A percentile compares a stretch with the other conserved stretches of the same genome.
These are phyloP conservation scores for Lipomyces spencermartinsiae DNA, from an alignment of 805 yeast species.

Conservation along the genomic window DNA sequence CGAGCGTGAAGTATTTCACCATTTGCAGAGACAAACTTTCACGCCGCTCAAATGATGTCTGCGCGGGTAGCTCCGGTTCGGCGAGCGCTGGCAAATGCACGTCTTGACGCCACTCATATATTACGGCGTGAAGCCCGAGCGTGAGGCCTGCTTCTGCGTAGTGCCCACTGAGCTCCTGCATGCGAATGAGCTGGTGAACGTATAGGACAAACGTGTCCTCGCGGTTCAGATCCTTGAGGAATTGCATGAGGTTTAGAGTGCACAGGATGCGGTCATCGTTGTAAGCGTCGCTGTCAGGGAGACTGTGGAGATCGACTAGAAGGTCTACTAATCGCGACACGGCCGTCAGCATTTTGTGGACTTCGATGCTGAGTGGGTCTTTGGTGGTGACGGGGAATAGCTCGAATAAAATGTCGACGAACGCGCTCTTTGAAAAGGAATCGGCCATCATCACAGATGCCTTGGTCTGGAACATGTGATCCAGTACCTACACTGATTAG, in stretches of 20 bases:
- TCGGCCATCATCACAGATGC: constrained; percentile 65
- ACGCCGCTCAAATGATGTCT: constrained; percentile 79
- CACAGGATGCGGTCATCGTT: constrained; percentile 87
- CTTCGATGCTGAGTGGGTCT: constrained; percentile 50
- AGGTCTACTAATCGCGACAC: constrained; percentile 63
- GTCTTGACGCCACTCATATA: constrained; percentile 68
- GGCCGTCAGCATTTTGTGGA: constrained; percentile 55
- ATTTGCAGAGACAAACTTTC: constrained; percentile 72
- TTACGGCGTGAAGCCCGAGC: constrained; percentile 75
- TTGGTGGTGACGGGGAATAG: constrained; percentile 69
- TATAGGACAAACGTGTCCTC: constrained; percentile 84
- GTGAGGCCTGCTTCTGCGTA: constrained; percentile 83
- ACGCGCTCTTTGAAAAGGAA: constrained; percentile 58
- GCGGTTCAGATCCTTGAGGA: constrained; percentile 74
- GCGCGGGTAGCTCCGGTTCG: constrained; percentile 78
- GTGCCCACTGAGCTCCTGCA: constrained; percentile 64
- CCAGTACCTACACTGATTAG: constrained; percentile 56
- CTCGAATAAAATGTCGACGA: constrained; percentile 57
- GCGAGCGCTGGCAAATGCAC: constrained; percentile 59
- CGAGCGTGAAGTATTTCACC: constrained; percentile 71
- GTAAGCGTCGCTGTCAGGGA: constrained; percentile 82
- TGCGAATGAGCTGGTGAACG: constrained; percentile 73
- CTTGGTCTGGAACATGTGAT: constrained; percentile 62
- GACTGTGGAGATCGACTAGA: constrained; percentile 68
- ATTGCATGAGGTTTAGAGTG: constrained; percentile 74